Evolutionary conservation across 1,139 yeast genomes (phyloP), one percentile per base, ranked within the genome.

Genomic region (Saccharomycopsis phalli): DNA sequence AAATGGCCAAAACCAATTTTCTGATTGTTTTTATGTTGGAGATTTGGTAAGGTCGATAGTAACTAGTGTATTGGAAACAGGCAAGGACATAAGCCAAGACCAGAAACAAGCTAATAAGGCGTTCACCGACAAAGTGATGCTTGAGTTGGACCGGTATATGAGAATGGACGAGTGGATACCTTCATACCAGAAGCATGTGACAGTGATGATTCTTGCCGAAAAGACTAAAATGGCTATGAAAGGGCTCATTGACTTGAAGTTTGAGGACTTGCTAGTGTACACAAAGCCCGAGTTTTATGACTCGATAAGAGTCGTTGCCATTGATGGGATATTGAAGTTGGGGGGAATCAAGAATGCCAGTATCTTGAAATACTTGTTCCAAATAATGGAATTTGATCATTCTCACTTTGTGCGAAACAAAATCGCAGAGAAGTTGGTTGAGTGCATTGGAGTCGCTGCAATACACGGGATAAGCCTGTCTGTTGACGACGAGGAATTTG

Each of bases 161-260:
- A 76, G 88, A 49, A 66, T 93, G 60, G 97, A 91, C 53, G 79
- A 75, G 37, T 87, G 94, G 94, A 68, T 81, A 11, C 94, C 95
- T 0, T 78, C 94, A 0, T 76, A 71, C 50, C 81, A 80, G 35
- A 62, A 71, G 31, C 55, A 69, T 33, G 65, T 86, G 8, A 73
- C 87, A 1, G 66, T 63, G 18, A 66, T 74, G 7, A 78, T 81
- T 42, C 59, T 80, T 31, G 65, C 60, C 38, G 78, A 71, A 54
- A 81, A 77, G 51, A 67, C 82, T 35, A 59, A 68, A 29, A 61
- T 93, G 38, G 77, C 83, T 0, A 61, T 71, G 14, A 65, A 66
- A 23, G 87, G 87, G 0, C 61, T 76, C 11, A 61, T 74, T 16
- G 61, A 66, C 8, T 56, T 81, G 11, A 57, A 74, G 3, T 70